phyloP scores from a whole-genome alignment of 208 protist genomes.

The Herpetomonas tarakana region DNA sequence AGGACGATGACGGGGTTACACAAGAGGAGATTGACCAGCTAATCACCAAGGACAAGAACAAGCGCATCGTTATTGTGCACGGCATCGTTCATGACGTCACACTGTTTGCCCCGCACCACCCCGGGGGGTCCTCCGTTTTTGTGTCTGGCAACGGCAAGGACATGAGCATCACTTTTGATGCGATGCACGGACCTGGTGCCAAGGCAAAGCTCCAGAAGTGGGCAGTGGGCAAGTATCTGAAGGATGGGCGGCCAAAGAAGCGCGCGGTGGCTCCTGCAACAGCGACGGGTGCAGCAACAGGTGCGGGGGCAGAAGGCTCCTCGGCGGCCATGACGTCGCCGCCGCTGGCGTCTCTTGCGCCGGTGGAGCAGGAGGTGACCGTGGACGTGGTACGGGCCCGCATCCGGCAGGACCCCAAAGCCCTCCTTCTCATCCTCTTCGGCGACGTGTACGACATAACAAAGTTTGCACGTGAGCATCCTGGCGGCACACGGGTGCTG shows the following conservation, averaged over 20 bases:
- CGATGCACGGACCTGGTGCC: conserved; percentile 19
- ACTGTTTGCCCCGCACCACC: conserved; percentile 69
- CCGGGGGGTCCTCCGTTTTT: conserved; percentile 55
- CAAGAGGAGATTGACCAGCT: conserved; percentile 13
- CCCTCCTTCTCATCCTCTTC: conserved; percentile 44
- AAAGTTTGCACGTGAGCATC: conserved; percentile 37
- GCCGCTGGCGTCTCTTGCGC: no score
- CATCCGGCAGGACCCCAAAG: conserved; percentile 18
- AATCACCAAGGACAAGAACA: conserved; percentile 1
- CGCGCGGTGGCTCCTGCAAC: background rate
- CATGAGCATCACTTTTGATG: conserved; percentile 27
- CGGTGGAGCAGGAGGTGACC: conserved; percentile 8
- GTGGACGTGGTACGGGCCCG: conserved; percentile 19
- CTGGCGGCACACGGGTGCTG: conserved; percentile 40
- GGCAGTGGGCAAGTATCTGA: conserved; percentile 16
- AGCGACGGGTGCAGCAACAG: background rate
- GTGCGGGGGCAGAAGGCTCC: background rate
- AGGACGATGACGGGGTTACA: background rate
- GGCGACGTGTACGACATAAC: conserved; percentile 57
- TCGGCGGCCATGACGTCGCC: no score
- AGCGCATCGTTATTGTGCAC: conserved; percentile 38
- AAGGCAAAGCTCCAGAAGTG: conserved; percentile 14
- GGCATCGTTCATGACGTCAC: conserved; percentile 87
- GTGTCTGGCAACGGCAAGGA: conserved; percentile 36
- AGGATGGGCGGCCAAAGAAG: background rate